phyloP scores from a whole-genome alignment of 2,329 filamentous ascomycete species.

The Trichoderma hamatum region DNA sequence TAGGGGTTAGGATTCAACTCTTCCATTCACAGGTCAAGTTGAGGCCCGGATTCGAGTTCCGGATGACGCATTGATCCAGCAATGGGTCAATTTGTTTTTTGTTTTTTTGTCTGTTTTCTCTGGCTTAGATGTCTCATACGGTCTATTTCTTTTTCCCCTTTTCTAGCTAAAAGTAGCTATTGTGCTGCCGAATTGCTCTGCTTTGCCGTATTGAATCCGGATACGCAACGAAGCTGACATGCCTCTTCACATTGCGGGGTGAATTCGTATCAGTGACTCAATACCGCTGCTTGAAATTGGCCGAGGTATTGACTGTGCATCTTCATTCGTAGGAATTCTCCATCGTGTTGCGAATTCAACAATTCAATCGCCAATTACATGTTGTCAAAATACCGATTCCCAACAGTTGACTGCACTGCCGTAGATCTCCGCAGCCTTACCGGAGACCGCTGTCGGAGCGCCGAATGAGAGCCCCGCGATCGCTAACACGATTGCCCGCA shows the following conservation, averaged over 20 bases:
- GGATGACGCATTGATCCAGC: slow-evolving; percentile 31
- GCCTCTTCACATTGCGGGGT: not conserved
- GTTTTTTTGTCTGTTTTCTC: not conserved
- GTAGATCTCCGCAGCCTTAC: not conserved
- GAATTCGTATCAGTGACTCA: not conserved
- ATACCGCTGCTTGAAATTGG: not conserved
- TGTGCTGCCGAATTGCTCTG: not conserved
- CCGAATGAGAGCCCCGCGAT: slow-evolving; percentile 12
- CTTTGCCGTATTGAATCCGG: not conserved
- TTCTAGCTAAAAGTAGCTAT: not conserved
- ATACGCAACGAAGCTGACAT: not conserved
- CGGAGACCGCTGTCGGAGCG: slow-evolving; percentile 20
- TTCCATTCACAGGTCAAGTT: slow-evolving; percentile 33
- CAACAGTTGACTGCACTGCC: not conserved
- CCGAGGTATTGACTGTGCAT: not conserved
- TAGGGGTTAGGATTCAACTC: slow-evolving; percentile 37
- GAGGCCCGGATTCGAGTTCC: slow-evolving; percentile 37
- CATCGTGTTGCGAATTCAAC: not conserved
- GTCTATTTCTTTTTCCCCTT: not conserved
- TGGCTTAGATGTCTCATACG: not conserved
- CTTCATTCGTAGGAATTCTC: not conserved
- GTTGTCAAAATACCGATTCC: not conserved
- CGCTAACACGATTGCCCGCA: slow-evolving; percentile 7
- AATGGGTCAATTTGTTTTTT: slow-evolving; percentile 26
- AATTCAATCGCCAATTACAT: not conserved